Conservation (phyloP, 139 green algal genomes). For the Gonium pectorale region DNA sequence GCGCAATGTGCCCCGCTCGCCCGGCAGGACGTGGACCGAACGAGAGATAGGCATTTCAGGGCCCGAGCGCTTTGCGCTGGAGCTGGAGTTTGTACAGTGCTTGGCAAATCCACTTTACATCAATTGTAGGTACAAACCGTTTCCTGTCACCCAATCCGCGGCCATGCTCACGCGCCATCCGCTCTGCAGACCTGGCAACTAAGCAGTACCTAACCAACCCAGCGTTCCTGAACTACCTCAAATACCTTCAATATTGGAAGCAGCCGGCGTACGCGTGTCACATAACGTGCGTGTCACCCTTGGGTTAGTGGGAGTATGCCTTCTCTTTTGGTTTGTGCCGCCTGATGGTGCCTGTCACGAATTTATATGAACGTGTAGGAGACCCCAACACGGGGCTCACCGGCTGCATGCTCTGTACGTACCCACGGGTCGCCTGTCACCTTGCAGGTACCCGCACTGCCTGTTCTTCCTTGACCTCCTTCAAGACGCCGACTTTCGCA, state of each 20-base stretch:
- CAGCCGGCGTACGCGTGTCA: conserved; percentile 84
- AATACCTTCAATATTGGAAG: conserved; percentile 96
- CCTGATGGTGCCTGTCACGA: too few relatives aligned
- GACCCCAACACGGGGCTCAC: too few relatives aligned
- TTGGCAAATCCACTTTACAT: conserved; percentile 94
- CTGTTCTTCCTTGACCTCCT: conserved; percentile 90
- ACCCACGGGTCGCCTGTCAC: too few relatives aligned
- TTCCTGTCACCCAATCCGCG: too few relatives aligned
- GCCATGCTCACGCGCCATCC: too few relatives aligned
- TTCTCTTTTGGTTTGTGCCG: too few relatives aligned
- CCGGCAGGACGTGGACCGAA: conserved; percentile 36
- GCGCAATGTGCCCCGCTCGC: too few relatives aligned
- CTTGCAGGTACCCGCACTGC: conserved; percentile 85
- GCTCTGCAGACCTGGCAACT: conserved; percentile 83
- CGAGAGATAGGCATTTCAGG: conserved; percentile 47
- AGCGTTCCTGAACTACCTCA: conserved; percentile 88
- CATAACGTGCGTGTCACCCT: conserved; percentile 80
- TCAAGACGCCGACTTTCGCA: conserved; percentile 81
- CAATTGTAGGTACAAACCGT: conserved; percentile 84
- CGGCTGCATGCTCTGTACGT: too few relatives aligned
- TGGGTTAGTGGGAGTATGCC: too few relatives aligned
- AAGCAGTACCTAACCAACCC: conserved; percentile 88
- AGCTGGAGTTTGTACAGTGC: conserved; percentile 96
- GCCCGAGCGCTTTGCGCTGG: conserved; percentile 79
- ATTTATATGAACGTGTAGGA: too few relatives aligned